Conservation (phyloP, 768 basidiomycete genomes). For the Gautieria morchelliformis region DNA sequence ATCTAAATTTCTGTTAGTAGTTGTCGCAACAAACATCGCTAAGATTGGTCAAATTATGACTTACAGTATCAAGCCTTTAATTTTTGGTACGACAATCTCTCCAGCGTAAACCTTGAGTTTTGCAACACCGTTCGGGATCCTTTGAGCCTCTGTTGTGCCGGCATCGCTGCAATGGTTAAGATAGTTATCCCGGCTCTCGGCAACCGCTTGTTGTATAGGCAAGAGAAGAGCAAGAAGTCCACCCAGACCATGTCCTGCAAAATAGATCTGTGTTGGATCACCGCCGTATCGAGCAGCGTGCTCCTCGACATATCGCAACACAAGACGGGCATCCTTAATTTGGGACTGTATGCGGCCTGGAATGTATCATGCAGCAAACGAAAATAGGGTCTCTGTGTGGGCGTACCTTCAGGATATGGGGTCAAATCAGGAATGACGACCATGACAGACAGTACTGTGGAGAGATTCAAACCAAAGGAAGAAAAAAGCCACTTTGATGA, state of each 20-base stretch:
- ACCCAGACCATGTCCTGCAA: slow-evolving; percentile 13
- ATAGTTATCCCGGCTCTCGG: slow-evolving; percentile 9
- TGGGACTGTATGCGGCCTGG: slow-evolving; percentile 5
- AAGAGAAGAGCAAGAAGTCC: slow-evolving; percentile 12
- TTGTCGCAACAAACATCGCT: background rate
- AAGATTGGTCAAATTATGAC: background rate
- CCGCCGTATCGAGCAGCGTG: slow-evolving; percentile 10
- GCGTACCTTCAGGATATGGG: slow-evolving; percentile 4
- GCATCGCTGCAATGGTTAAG: background rate
- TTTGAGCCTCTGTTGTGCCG: background rate
- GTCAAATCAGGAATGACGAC: slow-evolving; percentile 10
- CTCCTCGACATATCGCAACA: slow-evolving; percentile 3
- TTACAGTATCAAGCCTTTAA: slow-evolving; percentile 14
- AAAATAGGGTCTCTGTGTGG: background rate
- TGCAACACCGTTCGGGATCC: slow-evolving; percentile 12
- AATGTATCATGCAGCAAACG: background rate
- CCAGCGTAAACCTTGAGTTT: slow-evolving; percentile 12
- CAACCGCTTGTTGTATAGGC: slow-evolving; percentile 12
- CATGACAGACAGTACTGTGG: background rate
- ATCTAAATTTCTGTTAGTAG: background rate
- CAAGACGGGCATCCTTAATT: slow-evolving; percentile 3
- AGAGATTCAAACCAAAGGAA: slow-evolving; percentile 7
- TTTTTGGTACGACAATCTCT: slow-evolving; percentile 8
- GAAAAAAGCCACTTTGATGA: slow-evolving; percentile 6
- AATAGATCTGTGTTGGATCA: slow-evolving; percentile 9